Percentiles rank a stretch among this genome's conserved stretches.
These are phyloP conservation scores for Neurospora sublineolata DNA, from an alignment of 495 filamentous ascomycete genomes.

Conservation along the genomic window DNA sequence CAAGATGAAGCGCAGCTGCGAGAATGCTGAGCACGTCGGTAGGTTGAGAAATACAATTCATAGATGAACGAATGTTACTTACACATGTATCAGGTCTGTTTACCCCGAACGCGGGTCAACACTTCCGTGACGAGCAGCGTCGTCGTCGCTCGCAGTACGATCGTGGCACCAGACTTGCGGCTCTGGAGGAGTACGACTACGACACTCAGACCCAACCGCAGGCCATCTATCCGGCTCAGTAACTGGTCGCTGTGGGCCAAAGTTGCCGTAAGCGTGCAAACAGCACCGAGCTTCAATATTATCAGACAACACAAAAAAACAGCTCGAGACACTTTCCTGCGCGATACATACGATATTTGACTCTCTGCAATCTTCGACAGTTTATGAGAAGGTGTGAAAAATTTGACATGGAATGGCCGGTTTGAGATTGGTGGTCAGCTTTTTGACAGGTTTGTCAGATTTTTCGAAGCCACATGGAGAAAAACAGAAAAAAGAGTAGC, in stretches of 20 bases:
- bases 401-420: background rate
- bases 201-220: slow-evolving; percentile 25
- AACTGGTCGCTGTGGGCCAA: background rate
- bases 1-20: slow-evolving; percentile 73
- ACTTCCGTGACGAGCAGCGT: slow-evolving; percentile 63
- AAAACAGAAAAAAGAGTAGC: slow-evolving; percentile 9
- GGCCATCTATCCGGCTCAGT: slow-evolving; percentile 17
- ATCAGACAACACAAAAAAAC: background rate
- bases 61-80: background rate
- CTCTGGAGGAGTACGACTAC: slow-evolving; percentile 48
- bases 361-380: background rate
- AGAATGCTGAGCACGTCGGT: slow-evolving; percentile 81
- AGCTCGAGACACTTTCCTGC: background rate
- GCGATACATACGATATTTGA: background rate
- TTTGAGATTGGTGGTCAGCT: background rate
- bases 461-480: background rate
- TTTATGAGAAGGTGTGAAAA: background rate
- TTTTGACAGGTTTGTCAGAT: background rate
- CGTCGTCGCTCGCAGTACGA: slow-evolving; percentile 68
- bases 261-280: background rate
- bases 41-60: slow-evolving; percentile 18
- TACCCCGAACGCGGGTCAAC: slow-evolving; percentile 59
- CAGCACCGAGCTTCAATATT: background rate
- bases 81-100: slow-evolving; percentile 45
- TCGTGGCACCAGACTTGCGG: slow-evolving; percentile 52